These are phyloP conservation scores for Spongospora subterranea DNA, from an alignment of 208 protist species.

Conservation along the genomic window DNA sequence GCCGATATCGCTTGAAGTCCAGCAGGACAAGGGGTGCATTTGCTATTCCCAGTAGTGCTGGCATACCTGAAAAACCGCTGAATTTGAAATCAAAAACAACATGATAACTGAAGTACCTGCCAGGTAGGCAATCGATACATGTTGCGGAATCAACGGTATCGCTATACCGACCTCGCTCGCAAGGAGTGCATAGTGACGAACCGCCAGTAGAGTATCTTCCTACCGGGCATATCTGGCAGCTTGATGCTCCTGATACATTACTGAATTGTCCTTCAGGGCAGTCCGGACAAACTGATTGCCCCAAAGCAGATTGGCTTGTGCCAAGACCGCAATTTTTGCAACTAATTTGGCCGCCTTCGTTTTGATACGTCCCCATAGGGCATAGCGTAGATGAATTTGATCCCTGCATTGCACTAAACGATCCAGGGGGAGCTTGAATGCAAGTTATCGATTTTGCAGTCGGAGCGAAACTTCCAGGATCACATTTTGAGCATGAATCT, in stretches of 20 bases:
- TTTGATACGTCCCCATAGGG: constrained; percentile 7
- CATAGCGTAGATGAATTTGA: neutral
- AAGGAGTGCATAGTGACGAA: neutral
- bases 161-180: neutral
- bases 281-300: neutral
- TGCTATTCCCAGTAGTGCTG: neutral
- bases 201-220: neutral
- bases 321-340: neutral
- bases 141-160: neutral
- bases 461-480: neutral
- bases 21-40: neutral
- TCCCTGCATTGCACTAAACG: neutral
- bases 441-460: neutral
- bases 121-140: neutral
- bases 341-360: neutral
- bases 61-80: neutral
- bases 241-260: neutral
- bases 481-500: neutral
- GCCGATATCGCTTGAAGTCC: neutral
- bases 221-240: neutral
- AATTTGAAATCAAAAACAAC: neutral
- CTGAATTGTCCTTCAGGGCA: constrained; percentile 34
- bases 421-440: neutral
- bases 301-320: neutral
- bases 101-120: neutral